Evolutionary conservation across 148 eudicot species (phyloP).

Genomic region (Chenopodium suecicum): DNA sequence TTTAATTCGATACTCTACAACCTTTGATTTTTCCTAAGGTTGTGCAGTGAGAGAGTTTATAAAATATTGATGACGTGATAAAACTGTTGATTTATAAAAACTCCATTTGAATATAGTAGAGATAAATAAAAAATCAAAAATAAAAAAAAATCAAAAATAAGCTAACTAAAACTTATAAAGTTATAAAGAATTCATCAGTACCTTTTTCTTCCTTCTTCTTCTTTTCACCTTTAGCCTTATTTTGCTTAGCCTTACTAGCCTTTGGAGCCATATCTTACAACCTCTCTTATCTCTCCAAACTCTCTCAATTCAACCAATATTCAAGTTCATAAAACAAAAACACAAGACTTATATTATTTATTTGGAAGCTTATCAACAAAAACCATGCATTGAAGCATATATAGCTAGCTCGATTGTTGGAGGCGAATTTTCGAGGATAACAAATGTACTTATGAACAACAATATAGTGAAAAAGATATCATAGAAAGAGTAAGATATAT

Average conservation of each 20-base stretch:
- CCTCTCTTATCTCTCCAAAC: background rate
- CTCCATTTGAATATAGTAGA: too few species aligned
- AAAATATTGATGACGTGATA: too few species aligned
- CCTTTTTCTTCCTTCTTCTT: slow-evolving; percentile 99
- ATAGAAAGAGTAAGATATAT: background rate
- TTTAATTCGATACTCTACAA: too few species aligned
- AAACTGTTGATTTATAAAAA: too few species aligned
- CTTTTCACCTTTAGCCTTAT: slow-evolving; percentile 90
- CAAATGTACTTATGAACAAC: background rate
- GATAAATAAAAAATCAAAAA: too few species aligned
- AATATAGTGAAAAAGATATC: background rate
- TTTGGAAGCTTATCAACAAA: background rate
- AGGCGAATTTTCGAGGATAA: background rate
- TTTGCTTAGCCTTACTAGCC: slow-evolving; percentile 71
- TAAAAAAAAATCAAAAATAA: too few species aligned
- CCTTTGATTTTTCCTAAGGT: too few species aligned
- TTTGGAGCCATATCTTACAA: slow-evolving; percentile 73
- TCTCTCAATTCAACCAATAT: background rate
- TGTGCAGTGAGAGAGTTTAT: too few species aligned
- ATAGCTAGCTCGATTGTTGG: background rate
- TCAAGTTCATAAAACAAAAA: too few species aligned
- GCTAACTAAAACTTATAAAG: too few species aligned
- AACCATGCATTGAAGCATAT: slow-evolving; percentile 6
- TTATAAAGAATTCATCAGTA: slow-evolving; percentile 5
- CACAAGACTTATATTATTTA: too few species aligned